Evolutionary conservation across 2,329 filamentous ascomycete genomes (phyloP).

Genomic region (Shiraia bambusicola): DNA sequence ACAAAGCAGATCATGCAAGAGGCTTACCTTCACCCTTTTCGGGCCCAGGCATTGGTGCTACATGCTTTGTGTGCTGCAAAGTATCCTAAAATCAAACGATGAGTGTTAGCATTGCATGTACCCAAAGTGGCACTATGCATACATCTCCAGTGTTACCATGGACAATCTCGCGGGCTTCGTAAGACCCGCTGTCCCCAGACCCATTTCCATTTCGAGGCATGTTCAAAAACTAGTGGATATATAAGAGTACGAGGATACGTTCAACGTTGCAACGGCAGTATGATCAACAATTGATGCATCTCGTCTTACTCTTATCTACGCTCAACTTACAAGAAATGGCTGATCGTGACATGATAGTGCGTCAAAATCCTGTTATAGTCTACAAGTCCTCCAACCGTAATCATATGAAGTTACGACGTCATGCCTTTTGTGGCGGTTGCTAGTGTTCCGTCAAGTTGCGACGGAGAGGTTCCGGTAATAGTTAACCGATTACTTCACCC

Average conservation of each 20-base stretch:
- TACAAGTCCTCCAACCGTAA: background rate
- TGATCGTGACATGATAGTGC: background rate
- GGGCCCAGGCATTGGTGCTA: slow-evolving; percentile 36
- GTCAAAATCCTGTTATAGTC: slow-evolving; percentile 6
- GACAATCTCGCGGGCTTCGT: slow-evolving; percentile 42
- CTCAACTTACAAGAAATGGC: background rate
- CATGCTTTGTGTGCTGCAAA: slow-evolving; percentile 40
- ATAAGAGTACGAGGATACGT: too few relatives aligned
- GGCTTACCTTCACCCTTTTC: slow-evolving; percentile 38
- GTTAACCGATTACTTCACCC: background rate
- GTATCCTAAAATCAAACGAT: slow-evolving; percentile 13
- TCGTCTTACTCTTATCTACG: too few relatives aligned
- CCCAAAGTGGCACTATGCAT: background rate
- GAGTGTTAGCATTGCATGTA: background rate
- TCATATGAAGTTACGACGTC: slow-evolving; percentile 1
- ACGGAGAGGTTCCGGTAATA: slow-evolving; percentile 2
- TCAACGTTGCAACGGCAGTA: too few relatives aligned
- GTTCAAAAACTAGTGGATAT: background rate
- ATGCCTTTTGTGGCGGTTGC: slow-evolving; percentile 1
- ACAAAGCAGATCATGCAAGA: background rate
- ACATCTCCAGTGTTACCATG: slow-evolving; percentile 44
- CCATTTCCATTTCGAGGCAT: slow-evolving; percentile 49
- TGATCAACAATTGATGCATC: too few relatives aligned
- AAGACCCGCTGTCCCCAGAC: slow-evolving; percentile 43
- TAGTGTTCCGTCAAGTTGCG: slow-evolving; percentile 4